phyloP scores from a whole-genome alignment of 2,329 filamentous ascomycete genomes.

The Penicillium sp. region DNA sequence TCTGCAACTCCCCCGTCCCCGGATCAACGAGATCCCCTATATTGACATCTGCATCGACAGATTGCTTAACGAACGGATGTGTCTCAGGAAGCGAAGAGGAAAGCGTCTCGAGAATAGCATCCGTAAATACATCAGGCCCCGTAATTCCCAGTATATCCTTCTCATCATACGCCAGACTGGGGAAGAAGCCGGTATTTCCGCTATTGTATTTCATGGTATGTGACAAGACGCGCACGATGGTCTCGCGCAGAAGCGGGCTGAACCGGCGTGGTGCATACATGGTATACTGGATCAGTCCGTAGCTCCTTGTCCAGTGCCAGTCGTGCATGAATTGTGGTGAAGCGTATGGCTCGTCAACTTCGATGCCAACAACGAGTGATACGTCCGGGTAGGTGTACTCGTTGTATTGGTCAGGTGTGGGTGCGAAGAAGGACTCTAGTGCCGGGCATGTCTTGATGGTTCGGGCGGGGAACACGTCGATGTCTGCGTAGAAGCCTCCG shows the following conservation, averaged over 20 bases:
- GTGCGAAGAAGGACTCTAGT: slow-evolving; percentile 8
- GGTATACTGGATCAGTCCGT: slow-evolving; percentile 36
- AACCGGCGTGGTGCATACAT: slow-evolving; percentile 38
- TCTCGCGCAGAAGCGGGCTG: slow-evolving; percentile 32
- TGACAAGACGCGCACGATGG: slow-evolving; percentile 32
- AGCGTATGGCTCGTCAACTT: slow-evolving; percentile 39
- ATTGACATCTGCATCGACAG: slow-evolving; percentile 21
- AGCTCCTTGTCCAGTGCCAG: slow-evolving; percentile 37
- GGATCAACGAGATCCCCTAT: slow-evolving; percentile 19
- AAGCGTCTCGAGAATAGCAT: slow-evolving; percentile 32
- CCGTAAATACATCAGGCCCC: slow-evolving; percentile 36
- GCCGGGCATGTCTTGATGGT: slow-evolving; percentile 31
- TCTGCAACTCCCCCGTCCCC: not conserved
- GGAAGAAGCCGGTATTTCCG: slow-evolving; percentile 12
- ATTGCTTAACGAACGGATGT: slow-evolving; percentile 26
- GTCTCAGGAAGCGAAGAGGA: slow-evolving; percentile 27
- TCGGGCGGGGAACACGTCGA: slow-evolving; percentile 30
- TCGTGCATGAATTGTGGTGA: slow-evolving; percentile 29
- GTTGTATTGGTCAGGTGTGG: slow-evolving; percentile 7
- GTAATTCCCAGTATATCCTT: slow-evolving; percentile 32
- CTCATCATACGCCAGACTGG: slow-evolving; percentile 21
- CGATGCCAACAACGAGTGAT: slow-evolving; percentile 34
- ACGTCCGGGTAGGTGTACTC: slow-evolving; percentile 15
- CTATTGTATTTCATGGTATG: slow-evolving; percentile 30
- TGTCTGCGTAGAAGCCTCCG: slow-evolving; percentile 38